A percentile compares a stretch with the other conserved stretches of the same genome.
These are phyloP conservation scores for Daucus carota DNA, from an alignment of 129 eudicot species.

Conservation along the genomic window DH1_v3.0 NC_030386.2:20623001-20623500, in stretches of 20 bases:
- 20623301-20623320: constrained; percentile 72
- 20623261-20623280: constrained; percentile 70
- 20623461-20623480: constrained; percentile 49
- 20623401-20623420: constrained; percentile 60
- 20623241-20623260: constrained; percentile 54
- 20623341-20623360: constrained; percentile 61
- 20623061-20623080: constrained; percentile 72
- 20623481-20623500: constrained; percentile 53
- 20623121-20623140: constrained; percentile 47
- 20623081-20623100: constrained; percentile 81
- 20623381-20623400: constrained; percentile 43
- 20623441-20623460: constrained; percentile 48
- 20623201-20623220: constrained; percentile 47
- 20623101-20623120: constrained; percentile 66
- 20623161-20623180: constrained; percentile 52
- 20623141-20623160: constrained; percentile 63
- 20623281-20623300: constrained; percentile 71
- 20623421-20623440: constrained; percentile 42
- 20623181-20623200: constrained; percentile 50
- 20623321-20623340: constrained; percentile 50
- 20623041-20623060: not conserved
- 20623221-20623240: constrained; percentile 54
- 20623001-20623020: too few species aligned
- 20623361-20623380: constrained; percentile 61
- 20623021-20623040: too few species aligned